Percentiles rank a stretch among this genome's conserved stretches.
These are phyloP conservation scores for Flaveria ramosissima DNA, from an alignment of 129 eudicot genomes.

Conservation along the genomic window DNA sequence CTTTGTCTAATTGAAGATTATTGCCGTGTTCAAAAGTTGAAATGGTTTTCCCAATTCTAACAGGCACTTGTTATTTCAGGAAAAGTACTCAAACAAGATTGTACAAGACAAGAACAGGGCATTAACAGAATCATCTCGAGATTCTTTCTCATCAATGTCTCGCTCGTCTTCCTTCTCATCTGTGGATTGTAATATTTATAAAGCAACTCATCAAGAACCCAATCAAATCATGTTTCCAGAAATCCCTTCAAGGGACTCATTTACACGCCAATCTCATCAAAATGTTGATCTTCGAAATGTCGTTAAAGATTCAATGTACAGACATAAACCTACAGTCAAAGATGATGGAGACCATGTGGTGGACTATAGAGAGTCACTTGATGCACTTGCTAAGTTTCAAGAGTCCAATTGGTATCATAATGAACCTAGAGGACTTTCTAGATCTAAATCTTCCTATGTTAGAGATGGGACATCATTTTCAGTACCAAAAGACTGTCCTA, in stretches of 20 bases:
- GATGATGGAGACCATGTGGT: constrained; percentile 45
- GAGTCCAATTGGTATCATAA: constrained; percentile 58
- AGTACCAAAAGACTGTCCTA: constrained; percentile 56
- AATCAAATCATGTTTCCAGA: constrained; percentile 67
- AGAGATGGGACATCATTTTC: constrained; percentile 55
- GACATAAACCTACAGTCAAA: constrained; percentile 46
- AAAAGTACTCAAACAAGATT: constrained; percentile 50
- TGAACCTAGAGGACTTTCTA: constrained; percentile 59
- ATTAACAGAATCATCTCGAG: constrained; percentile 82
- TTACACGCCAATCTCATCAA: constrained; percentile 53
- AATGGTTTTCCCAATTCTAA: not conserved
- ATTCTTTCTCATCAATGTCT: constrained; percentile 89
- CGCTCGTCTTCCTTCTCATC: constrained; percentile 94
- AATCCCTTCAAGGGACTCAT: constrained; percentile 55
- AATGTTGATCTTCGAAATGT: constrained; percentile 72
- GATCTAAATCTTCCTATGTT: constrained; percentile 55
- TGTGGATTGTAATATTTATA: constrained; percentile 50
- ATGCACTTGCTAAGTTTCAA: constrained; percentile 55
- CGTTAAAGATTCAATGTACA: constrained; percentile 83
- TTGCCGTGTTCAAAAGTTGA: no score
- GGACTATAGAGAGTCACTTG: constrained; percentile 52
- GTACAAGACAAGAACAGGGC: constrained; percentile 61
- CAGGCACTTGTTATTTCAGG: constrained; percentile 46
- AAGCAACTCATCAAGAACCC: constrained; percentile 61
- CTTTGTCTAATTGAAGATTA: no score